phyloP scores from a whole-genome alignment of 1,139 yeast genomes.

The Geotrichum cucujoidarum region DNA sequence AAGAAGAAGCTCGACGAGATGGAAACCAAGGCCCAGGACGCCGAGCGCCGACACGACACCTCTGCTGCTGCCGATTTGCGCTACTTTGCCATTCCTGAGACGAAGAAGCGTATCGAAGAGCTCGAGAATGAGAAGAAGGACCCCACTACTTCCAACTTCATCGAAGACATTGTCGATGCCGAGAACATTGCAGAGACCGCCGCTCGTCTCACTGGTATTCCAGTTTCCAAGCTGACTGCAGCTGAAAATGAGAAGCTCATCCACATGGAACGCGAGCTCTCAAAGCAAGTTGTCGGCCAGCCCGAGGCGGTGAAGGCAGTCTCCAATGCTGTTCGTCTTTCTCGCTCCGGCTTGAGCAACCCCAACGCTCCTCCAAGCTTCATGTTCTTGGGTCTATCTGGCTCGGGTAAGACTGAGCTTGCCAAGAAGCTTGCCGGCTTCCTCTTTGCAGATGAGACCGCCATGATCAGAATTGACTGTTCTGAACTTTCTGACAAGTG shows the following conservation, averaged over 20 bases:
- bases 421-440: constrained; percentile 96
- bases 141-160: constrained; percentile 46
- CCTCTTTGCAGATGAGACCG: constrained; percentile 90
- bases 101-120: constrained; percentile 66
- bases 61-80: constrained; percentile 93
- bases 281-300: constrained; percentile 89
- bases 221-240: constrained; percentile 93
- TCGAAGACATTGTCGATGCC: constrained; percentile 84
- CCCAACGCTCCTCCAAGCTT: constrained; percentile 96
- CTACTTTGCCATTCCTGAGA: constrained; percentile 93
- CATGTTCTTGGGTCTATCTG: constrained; percentile 90
- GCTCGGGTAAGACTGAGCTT: constrained; percentile 96
- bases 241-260: constrained; percentile 92
- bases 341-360: constrained; percentile 92
- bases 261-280: constrained; percentile 84
- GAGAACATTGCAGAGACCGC: constrained; percentile 97
- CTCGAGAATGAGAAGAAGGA: constrained; percentile 73
- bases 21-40: constrained; percentile 88
- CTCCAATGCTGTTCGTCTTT: constrained; percentile 85
- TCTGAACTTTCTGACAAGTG: constrained; percentile 94
- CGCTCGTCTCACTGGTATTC: constrained; percentile 94
- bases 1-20: constrained; percentile 89
- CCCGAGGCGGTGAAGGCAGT: constrained; percentile 95
- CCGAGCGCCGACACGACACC: constrained; percentile 94
- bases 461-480: constrained; percentile 96